Evolutionary conservation across 176 grass and related monocot species (phyloP).

Genomic region (Carex cristatella): DNA sequence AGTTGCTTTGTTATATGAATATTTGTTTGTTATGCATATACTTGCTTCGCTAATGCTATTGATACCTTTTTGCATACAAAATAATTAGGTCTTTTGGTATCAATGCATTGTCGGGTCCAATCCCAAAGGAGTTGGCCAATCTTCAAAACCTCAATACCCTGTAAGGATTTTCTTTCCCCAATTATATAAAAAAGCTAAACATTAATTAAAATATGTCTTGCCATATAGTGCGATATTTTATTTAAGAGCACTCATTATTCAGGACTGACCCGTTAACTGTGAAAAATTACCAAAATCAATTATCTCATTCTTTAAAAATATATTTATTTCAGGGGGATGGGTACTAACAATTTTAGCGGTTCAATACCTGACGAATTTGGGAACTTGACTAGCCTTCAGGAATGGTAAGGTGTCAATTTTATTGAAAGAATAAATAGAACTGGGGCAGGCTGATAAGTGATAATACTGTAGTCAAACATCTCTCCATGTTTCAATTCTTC

Average conservation of each 20-base stretch:
- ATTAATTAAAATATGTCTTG: background rate
- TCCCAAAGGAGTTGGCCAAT: constrained; percentile 79
- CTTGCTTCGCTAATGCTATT: background rate
- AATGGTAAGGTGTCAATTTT: constrained; percentile 35
- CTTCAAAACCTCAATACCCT: constrained; percentile 36
- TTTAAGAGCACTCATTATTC: background rate
- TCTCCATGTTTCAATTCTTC: constrained; percentile 6
- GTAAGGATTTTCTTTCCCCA: constrained; percentile 40
- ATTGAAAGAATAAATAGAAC: background rate
- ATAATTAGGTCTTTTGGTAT: constrained; percentile 41
- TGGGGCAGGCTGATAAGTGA: background rate
- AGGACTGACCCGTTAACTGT: background rate
- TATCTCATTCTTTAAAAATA: background rate
- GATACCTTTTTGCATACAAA: constrained; percentile 8
- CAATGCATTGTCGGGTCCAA: constrained; percentile 75
- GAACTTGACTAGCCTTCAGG: constrained; percentile 39
- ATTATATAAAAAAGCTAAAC: background rate
- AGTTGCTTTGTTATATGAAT: background rate
- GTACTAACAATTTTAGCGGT: constrained; percentile 68
- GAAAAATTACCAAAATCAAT: background rate
- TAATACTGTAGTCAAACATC: background rate
- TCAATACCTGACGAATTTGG: constrained; percentile 67
- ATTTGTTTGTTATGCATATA: background rate
- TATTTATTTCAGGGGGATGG: constrained; percentile 42
- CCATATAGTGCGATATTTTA: background rate